Conservation (phyloP, 2,329 filamentous ascomycete genomes). For the Claviceps sp. region DNA sequence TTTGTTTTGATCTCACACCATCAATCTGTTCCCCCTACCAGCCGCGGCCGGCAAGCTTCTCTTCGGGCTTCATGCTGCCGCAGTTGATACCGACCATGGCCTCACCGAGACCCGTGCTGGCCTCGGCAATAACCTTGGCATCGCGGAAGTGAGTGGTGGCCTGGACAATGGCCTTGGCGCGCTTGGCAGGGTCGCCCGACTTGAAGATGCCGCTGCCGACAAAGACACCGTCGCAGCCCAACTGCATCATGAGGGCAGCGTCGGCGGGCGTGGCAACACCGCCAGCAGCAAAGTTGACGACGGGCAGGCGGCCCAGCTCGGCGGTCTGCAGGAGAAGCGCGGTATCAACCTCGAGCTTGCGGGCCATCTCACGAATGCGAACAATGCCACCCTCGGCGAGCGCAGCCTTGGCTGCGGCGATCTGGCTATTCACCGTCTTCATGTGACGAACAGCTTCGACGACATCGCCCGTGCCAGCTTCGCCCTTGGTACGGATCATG, state of each 20-base stretch:
- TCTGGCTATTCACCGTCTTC: slow-evolving; percentile 75
- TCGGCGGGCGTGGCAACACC: slow-evolving; percentile 98
- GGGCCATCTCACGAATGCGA: slow-evolving; percentile 56
- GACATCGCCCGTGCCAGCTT: slow-evolving; percentile 93
- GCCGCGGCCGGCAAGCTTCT: slow-evolving; percentile 75
- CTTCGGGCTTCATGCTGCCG: slow-evolving; percentile 57
- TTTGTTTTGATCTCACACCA: not conserved
- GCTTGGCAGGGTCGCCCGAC: slow-evolving; percentile 76
- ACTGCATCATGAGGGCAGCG: slow-evolving; percentile 94
- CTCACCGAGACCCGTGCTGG: slow-evolving; percentile 82
- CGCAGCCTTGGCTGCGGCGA: slow-evolving; percentile 65
- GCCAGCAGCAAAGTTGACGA: slow-evolving; percentile 97
- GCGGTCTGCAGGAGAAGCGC: slow-evolving; percentile 76
- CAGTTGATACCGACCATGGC: slow-evolving; percentile 96
- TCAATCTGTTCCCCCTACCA: slow-evolving; percentile 43
- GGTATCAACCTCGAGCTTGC: slow-evolving; percentile 67
- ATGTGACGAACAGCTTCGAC: slow-evolving; percentile 95
- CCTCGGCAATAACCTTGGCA: slow-evolving; percentile 71
- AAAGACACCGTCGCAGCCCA: slow-evolving; percentile 95
- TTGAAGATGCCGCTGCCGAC: slow-evolving; percentile 98
- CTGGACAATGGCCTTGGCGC: slow-evolving; percentile 87
- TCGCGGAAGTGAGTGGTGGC: slow-evolving; percentile 87
- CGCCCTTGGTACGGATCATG: slow-evolving; percentile 98
- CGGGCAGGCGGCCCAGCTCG: slow-evolving; percentile 73
- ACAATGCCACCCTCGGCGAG: slow-evolving; percentile 40